A percentile compares a stretch with the other conserved stretches of the same genome.
Evolutionary conservation across 306 rosid species (phyloP).

Genomic region (Purshia tridentata): DNA sequence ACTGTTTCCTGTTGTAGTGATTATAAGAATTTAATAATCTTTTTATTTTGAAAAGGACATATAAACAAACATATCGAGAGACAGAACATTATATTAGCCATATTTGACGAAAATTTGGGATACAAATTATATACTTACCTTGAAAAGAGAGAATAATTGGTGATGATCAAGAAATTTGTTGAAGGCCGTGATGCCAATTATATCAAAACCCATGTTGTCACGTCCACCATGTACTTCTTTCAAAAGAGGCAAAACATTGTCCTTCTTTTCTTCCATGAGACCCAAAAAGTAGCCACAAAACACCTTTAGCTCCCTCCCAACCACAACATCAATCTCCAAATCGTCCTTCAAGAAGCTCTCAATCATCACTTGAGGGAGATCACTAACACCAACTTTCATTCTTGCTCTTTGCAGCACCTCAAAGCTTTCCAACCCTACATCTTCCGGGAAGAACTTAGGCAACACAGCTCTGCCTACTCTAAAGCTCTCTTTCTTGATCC

Average conservation of each 20-base stretch:
- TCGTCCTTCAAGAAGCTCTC: slow-evolving; percentile 77
- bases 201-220: slow-evolving; percentile 24
- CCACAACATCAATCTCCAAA: slow-evolving; percentile 61
- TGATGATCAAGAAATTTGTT: slow-evolving; percentile 30
- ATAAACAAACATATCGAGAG: too few relatives aligned
- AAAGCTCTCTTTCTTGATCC: slow-evolving; percentile 62
- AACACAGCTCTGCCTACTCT: slow-evolving; percentile 63
- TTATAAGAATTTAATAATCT: too few relatives aligned
- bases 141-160: slow-evolving; percentile 48
- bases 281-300: slow-evolving; percentile 70
- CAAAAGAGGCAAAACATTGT: slow-evolving; percentile 17
- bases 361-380: slow-evolving; percentile 66
- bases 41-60: too few relatives aligned
- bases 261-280: slow-evolving; percentile 49
- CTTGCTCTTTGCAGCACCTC: slow-evolving; percentile 47
- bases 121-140: slow-evolving; percentile 42
- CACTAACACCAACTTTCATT: slow-evolving; percentile 56
- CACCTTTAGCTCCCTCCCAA: slow-evolving; percentile 61
- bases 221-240: slow-evolving; percentile 35
- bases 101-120: too few relatives aligned
- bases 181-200: slow-evolving; percentile 52
- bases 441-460: slow-evolving; percentile 72
- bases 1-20: too few relatives aligned
- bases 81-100: too few relatives aligned
- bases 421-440: slow-evolving; percentile 67